Evolutionary conservation across 23 red algal genomes (phyloP).

Genomic region (Rhodosorus marinus): DNA sequence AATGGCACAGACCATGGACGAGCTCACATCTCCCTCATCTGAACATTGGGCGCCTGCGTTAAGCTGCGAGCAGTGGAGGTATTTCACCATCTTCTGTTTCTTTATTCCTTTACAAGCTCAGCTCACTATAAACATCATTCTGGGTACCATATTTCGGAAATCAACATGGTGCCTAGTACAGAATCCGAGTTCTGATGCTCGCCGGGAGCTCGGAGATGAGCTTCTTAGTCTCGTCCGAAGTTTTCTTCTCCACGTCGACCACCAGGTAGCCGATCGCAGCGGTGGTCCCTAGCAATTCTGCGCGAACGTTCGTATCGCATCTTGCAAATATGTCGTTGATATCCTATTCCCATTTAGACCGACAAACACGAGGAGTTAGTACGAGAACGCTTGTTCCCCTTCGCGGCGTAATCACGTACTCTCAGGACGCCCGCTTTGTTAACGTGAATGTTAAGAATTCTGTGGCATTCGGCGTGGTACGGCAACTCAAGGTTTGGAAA

Average conservation of each 20-base stretch:
- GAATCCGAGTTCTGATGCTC: conserved; percentile 49
- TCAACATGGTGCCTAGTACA: too few relatives aligned
- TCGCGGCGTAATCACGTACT: not conserved
- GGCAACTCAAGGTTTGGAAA: conserved; percentile 79
- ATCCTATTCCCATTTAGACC: too few relatives aligned
- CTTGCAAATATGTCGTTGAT: conserved; percentile 67
- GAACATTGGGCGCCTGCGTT: too few relatives aligned
- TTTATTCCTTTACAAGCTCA: too few relatives aligned
- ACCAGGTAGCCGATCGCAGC: conserved; percentile 63
- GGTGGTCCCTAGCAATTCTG: conserved; percentile 67
- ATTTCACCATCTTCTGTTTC: too few relatives aligned
- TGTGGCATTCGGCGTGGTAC: conserved; percentile 13
- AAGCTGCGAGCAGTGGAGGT: too few relatives aligned
- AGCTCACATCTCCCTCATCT: too few relatives aligned
- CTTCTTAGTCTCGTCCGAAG: conserved; percentile 46
- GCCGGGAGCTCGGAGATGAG: conserved; percentile 42
- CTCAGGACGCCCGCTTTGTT: conserved; percentile 71
- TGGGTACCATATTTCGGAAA: too few relatives aligned
- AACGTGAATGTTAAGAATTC: conserved; percentile 63
- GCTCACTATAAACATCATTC: too few relatives aligned
- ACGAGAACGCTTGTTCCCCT: not conserved
- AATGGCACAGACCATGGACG: too few relatives aligned
- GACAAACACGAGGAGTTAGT: not conserved
- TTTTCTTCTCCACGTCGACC: conserved; percentile 63
- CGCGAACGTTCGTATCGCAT: conserved; percentile 33